These are phyloP conservation scores for Cyanidiococcus yangmingshanensis DNA, from an alignment of 23 red algal species.

Conservation along the genomic window DNA sequence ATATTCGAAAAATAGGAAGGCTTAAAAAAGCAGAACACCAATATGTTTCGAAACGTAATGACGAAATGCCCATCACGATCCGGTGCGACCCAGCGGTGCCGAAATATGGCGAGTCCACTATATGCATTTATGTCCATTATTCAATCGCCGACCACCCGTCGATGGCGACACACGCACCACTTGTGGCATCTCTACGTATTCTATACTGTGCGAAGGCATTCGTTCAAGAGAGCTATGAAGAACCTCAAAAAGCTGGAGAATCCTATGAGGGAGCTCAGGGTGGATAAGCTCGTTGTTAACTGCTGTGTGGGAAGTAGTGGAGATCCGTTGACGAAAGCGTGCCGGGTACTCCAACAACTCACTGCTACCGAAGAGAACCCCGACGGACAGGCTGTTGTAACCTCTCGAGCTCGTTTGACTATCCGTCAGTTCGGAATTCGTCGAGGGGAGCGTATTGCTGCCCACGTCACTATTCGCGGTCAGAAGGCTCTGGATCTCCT, in stretches of 20 bases:
- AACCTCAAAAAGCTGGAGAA: conserved; percentile 51
- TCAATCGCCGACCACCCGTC: too few relatives aligned
- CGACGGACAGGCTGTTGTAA: conserved; percentile 60
- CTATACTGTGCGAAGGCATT: too few relatives aligned
- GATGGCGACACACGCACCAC: too few relatives aligned
- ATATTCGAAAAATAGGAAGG: too few relatives aligned
- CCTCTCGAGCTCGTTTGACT: conserved; percentile 68
- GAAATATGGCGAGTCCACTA: too few relatives aligned
- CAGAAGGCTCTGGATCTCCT: conserved; percentile 89
- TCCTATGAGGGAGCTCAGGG: conserved; percentile 79
- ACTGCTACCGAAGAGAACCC: conserved; percentile 32
- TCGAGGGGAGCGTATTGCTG: conserved; percentile 82
- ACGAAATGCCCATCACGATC: too few relatives aligned
- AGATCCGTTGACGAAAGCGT: conserved; percentile 78
- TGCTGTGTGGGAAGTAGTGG: conserved; percentile 86
- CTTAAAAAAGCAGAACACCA: too few relatives aligned
- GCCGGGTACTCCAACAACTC: conserved; percentile 78
- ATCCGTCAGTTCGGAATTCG: conserved; percentile 94
- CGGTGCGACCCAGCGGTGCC: too few relatives aligned
- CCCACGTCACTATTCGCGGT: conserved; percentile 87
- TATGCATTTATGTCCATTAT: too few relatives aligned
- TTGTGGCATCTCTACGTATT: too few relatives aligned
- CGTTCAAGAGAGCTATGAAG: too few relatives aligned
- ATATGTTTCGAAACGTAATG: too few relatives aligned
- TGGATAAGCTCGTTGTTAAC: conserved; percentile 97